Conservation (phyloP, 352 stramenopile genomes). For the Globisporangium nagaii region DNA sequence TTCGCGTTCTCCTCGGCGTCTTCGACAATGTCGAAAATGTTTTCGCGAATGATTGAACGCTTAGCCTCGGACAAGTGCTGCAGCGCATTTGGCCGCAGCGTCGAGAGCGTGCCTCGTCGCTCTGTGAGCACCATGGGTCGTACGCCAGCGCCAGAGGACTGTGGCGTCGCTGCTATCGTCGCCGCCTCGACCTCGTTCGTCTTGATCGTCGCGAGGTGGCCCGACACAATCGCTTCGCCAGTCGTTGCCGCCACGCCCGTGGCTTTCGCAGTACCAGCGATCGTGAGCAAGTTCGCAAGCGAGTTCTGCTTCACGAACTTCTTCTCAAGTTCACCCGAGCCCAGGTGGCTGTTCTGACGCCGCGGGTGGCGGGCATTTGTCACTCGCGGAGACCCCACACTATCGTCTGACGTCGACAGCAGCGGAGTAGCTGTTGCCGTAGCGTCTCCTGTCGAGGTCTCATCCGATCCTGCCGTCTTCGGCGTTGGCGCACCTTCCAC, state of each 20-base stretch:
- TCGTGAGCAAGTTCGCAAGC: constrained; percentile 19
- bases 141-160: background rate
- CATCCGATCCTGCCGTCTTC: no score
- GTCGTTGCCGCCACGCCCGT: background rate
- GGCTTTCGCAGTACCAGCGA: constrained; percentile 5
- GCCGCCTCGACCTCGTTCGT: constrained; percentile 21
- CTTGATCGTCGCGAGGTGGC: constrained; percentile 20
- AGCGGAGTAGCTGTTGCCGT: background rate
- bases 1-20: constrained; percentile 40
- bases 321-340: background rate
- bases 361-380: constrained; percentile 15
- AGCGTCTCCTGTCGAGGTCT: no score
- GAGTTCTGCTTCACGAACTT: constrained; percentile 20
- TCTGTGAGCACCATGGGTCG: constrained; percentile 16
- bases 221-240: constrained; percentile 5
- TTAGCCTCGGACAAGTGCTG: constrained; percentile 22
- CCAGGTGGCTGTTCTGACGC: constrained; percentile 8
- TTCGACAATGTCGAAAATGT: constrained; percentile 78
- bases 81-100: constrained; percentile 31
- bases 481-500: constrained; percentile 2
- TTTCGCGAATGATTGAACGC: constrained; percentile 48
- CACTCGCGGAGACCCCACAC: background rate
- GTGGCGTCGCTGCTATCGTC: constrained; percentile 23
- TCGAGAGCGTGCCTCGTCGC: constrained; percentile 26
- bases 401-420: background rate